Conservation (phyloP, 2,329 filamentous ascomycete species). For the Fusarium lateritium region DNA sequence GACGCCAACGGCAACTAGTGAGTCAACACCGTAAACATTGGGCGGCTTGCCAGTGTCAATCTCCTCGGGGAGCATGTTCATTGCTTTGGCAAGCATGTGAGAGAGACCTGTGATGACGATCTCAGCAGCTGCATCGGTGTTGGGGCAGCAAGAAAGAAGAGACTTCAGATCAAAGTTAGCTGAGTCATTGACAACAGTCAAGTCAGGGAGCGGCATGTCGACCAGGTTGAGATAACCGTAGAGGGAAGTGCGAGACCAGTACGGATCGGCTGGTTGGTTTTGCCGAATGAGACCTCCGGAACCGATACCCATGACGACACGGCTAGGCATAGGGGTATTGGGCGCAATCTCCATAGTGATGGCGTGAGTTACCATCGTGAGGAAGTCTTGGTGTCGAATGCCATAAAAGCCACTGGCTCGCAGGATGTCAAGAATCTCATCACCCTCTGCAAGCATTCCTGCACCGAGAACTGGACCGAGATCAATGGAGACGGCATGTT, state of each 20-base stretch:
- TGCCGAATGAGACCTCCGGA: conserved; percentile 68
- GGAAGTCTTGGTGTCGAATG: conserved; percentile 65
- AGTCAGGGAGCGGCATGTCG: conserved; percentile 58
- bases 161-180: conserved; percentile 50
- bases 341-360: conserved; percentile 56
- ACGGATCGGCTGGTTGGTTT: conserved; percentile 67
- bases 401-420: conserved; percentile 68
- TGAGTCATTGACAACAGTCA: conserved; percentile 38
- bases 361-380: conserved; percentile 63
- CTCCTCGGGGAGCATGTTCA: conserved; percentile 62
- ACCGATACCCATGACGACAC: conserved; percentile 67
- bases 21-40: conserved; percentile 66
- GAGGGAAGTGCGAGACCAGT: conserved; percentile 66
- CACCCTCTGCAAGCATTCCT: conserved; percentile 68
- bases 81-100: conserved; percentile 60
- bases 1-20: conserved; percentile 66
- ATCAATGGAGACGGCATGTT: conserved; percentile 63
- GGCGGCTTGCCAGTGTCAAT: conserved; percentile 60
- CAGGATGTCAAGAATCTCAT: conserved; percentile 62
- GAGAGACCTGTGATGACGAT: conserved; percentile 57
- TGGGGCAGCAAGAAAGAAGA: conserved; percentile 51
- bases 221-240: conserved; percentile 65
- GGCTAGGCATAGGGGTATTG: conserved; percentile 56
- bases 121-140: conserved; percentile 49
- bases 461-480: conserved; percentile 67